phyloP scores from a whole-genome alignment of 2,329 filamentous ascomycete genomes.

The Colletotrichum sidae region DNA sequence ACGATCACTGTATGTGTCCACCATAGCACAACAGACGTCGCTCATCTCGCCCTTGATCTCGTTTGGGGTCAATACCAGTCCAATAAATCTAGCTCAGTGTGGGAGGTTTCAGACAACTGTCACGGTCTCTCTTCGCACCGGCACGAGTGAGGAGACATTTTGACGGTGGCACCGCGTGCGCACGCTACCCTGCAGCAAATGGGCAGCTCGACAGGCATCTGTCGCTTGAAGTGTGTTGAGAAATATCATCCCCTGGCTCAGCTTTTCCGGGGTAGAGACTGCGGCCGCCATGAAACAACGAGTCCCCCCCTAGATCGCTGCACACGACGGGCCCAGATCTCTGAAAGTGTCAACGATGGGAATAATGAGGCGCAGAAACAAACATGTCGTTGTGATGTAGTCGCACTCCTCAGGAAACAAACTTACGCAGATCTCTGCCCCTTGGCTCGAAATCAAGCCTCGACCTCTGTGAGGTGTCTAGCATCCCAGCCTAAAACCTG shows the following conservation, averaged over 20 bases:
- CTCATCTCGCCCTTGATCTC: slow-evolving; percentile 17
- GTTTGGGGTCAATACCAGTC: background rate
- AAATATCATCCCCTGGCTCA: background rate
- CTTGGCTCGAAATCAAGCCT: slow-evolving; percentile 26
- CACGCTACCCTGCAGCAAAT: background rate
- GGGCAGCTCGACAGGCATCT: slow-evolving; percentile 1
- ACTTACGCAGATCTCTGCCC: background rate
- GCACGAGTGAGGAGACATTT: slow-evolving; percentile 12
- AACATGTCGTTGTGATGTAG: slow-evolving; percentile 13
- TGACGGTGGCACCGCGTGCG: slow-evolving; percentile 2
- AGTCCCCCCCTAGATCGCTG: background rate
- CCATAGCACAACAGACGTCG: background rate
- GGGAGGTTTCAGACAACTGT: slow-evolving; percentile 1
- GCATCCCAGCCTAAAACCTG: slow-evolving; percentile 17
- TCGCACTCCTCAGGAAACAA: background rate
- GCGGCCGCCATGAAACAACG: slow-evolving; percentile 8
- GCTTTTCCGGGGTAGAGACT: background rate
- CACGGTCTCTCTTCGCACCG: slow-evolving; percentile 18
- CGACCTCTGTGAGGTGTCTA: slow-evolving; percentile 20
- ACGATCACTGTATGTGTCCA: background rate
- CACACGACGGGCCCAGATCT: too few species aligned
- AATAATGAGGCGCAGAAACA: background rate
- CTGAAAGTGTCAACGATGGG: too few species aligned
- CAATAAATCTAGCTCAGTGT: slow-evolving; percentile 10
- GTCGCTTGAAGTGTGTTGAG: slow-evolving; percentile 2